Base-by-base conservation (phyloP, 768 basidiomycete genomes). In the Tephrocybe sp. region DNA sequence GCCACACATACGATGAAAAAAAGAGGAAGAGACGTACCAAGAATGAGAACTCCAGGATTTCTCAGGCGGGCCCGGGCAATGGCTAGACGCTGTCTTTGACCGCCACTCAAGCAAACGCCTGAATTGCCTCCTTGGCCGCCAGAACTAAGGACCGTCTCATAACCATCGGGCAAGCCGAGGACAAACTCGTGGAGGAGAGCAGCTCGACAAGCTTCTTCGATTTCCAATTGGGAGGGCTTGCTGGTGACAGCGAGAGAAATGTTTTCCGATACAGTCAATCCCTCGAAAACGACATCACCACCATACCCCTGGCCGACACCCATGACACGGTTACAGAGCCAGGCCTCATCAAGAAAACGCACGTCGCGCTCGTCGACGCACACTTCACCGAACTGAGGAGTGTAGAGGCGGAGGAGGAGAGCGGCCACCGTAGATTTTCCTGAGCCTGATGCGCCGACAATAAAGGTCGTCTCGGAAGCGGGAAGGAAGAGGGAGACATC, bases 381-480 rank as follows among this genome's bases (percentile, higher is more conserved):
- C 44, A 97, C 78, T 1, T 73, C 73, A 1, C 91, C 92, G n/a
- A 60, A 53, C 16, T 73, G 71, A 1, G 86, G 79, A 4, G 73
- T 66, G 69, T 97, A 97, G 65, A 94, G 74, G 4, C 87, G 75
- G 18, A 94, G 84, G 1, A 98, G 71, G 2, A 98, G 76, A 1
- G 88, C 77, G 0, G 89, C 88, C 54, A 95, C 77, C 2, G 93
- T 97, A 19, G 90, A 92, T 71, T 98, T 98, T 30, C 95, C 94
- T 2, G 83, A 91, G 8, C 95, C 94, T 4, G 92, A 95, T 0
- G 87, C 69, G 9, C 95, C 95, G 16, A 97, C 92, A 57, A 98
- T 80, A 46, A 92, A 94, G 2, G 97, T 91, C 22, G 82, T 87
- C 61, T 95, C 90, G 55, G 84, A 81, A 2, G 89, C 81, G 1